These are phyloP conservation scores for Berberis vulgaris DNA, from an alignment of 164 flowering plant genomes.

Conservation along the genomic window DNA sequence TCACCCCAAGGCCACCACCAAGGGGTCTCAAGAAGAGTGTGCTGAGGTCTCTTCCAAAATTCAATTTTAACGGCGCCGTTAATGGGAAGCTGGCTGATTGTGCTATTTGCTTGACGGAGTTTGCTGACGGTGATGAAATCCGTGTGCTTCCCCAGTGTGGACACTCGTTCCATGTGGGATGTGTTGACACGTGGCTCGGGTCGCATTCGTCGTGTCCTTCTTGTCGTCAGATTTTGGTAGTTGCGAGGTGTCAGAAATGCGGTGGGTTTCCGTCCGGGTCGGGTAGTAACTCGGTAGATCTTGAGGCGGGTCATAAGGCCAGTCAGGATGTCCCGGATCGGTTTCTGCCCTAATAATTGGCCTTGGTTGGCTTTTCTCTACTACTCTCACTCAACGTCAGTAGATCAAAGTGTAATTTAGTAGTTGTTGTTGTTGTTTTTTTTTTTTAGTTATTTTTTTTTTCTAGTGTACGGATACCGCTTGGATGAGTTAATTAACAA, in stretches of 20 bases:
- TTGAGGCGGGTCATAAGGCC: constrained; percentile 22
- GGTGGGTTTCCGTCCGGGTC: constrained; percentile 29
- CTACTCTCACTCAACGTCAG: too few relatives aligned
- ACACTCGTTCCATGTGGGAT: constrained; percentile 71
- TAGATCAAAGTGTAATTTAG: too few relatives aligned
- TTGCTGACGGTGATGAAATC: constrained; percentile 60
- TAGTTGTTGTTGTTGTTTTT: too few relatives aligned
- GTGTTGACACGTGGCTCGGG: constrained; percentile 78
- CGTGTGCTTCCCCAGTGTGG: constrained; percentile 80
- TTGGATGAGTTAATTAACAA: too few relatives aligned
- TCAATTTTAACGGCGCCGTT: constrained; percentile 19
- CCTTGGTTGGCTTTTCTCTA: too few relatives aligned
- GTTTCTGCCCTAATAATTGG: constrained; percentile 29
- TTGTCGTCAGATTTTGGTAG: constrained; percentile 61
- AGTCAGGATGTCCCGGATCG: constrained; percentile 23
- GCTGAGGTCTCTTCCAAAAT: constrained; percentile 58
- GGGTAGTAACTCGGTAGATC: constrained; percentile 4
- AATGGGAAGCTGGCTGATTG: constrained; percentile 49
- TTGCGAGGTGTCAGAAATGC: constrained; percentile 39
- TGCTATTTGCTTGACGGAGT: constrained; percentile 79
- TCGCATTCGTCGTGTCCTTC: constrained; percentile 85
- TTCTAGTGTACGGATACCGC: too few relatives aligned
- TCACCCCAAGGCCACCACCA: constrained; percentile 27
- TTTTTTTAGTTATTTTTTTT: too few relatives aligned
- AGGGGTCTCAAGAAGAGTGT: constrained; percentile 81